Conservation (phyloP, 2,329 filamentous ascomycete species). For the Trichoderma citrinoviride region DNA sequence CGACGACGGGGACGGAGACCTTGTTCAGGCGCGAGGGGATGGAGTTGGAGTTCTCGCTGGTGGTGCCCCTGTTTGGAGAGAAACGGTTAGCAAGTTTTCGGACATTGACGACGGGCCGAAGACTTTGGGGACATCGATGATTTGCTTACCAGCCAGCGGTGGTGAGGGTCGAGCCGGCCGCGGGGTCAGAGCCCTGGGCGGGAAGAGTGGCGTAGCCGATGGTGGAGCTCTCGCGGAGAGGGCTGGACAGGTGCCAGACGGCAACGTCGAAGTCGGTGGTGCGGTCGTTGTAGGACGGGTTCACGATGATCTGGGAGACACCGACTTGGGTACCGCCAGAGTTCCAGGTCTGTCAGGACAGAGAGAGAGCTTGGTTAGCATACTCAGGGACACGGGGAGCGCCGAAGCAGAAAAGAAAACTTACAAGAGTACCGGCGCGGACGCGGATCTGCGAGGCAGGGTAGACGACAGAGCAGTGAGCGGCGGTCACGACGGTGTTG, state of each 20-base stretch:
- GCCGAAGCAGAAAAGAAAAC: background rate
- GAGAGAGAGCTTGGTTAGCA: background rate
- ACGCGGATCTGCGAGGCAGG: slow-evolving; percentile 25
- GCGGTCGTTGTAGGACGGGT: slow-evolving; percentile 28
- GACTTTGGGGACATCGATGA: background rate
- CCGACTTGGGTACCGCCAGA: slow-evolving; percentile 30
- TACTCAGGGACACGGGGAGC: background rate
- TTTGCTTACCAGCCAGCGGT: slow-evolving; percentile 32
- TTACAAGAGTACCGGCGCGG: slow-evolving; percentile 31
- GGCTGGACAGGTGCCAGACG: slow-evolving; percentile 31
- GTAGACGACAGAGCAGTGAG: slow-evolving; percentile 31
- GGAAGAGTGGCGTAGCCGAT: slow-evolving; percentile 31
- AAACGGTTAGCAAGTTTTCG: slow-evolving; percentile 14
- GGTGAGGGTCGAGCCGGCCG: slow-evolving; percentile 24
- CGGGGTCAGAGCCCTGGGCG: slow-evolving; percentile 30
- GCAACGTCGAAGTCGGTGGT: slow-evolving; percentile 31
- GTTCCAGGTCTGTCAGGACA: slow-evolving; percentile 25
- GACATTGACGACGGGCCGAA: background rate
- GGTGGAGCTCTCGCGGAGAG: slow-evolving; percentile 26
- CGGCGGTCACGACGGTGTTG: slow-evolving; percentile 35
- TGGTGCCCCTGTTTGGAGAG: slow-evolving; percentile 26
- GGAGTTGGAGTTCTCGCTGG: slow-evolving; percentile 21
- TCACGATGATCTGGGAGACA: slow-evolving; percentile 27
- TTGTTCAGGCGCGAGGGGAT: slow-evolving; percentile 30
- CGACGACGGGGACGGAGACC: slow-evolving; percentile 34